Base-by-base conservation (phyloP, 2,329 filamentous ascomycete species). In the Esteya vermicola region DNA sequence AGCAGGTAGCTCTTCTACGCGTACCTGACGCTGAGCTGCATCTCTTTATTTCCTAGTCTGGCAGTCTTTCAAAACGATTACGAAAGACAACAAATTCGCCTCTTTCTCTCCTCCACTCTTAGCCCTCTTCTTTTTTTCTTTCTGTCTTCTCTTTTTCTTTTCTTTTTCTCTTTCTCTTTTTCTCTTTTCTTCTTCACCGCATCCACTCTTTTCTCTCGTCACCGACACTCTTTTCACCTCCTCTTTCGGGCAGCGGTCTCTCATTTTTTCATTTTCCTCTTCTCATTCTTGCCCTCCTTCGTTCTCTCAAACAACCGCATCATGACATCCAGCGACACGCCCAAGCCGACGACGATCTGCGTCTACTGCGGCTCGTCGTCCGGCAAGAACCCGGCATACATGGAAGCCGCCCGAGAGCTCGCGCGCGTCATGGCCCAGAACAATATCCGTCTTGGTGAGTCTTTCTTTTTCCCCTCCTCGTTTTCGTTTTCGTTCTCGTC, bases 291-390 rank as follows among this genome's bases (percentile, higher is more conserved):
- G 39, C 51, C 53, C 18, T 52, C n/a, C n/a, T n/a, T n/a, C 52
- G 28, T 50, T 47, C 21, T 51, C 58, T 9, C 45, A 52, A 43
- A 53, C 53, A 12, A 45, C 51, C n/a, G 58, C 57, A 2, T 52
- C 57, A 6, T 27, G 39, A 3, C 31, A 34, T 21, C 39, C 41
- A 16, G 51, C 51, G 38, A 48, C 50, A 28, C 41, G 44, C 36
- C 42, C 58, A 63, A 58, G 46, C 56, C 50, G 45, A 63, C 81
- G 44, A 84, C 84, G 48, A 81, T 95, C 56, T 93, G 85, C 58
- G 89, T 96, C 50, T 96, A 94, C 72, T 96, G 91, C 65, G 91
- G 89, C 54, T 76, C 91, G 39, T 80, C 75, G 9, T 59, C 71
- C 14, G 91, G 91, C 37, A 76, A 68, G 38, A 80, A 75, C 46